Evolutionary conservation across 225 moss, liverwort and hornwort genomes (phyloP), one percentile per base, ranked within the genome.

Genomic region (Lunularia cruciata): DNA sequence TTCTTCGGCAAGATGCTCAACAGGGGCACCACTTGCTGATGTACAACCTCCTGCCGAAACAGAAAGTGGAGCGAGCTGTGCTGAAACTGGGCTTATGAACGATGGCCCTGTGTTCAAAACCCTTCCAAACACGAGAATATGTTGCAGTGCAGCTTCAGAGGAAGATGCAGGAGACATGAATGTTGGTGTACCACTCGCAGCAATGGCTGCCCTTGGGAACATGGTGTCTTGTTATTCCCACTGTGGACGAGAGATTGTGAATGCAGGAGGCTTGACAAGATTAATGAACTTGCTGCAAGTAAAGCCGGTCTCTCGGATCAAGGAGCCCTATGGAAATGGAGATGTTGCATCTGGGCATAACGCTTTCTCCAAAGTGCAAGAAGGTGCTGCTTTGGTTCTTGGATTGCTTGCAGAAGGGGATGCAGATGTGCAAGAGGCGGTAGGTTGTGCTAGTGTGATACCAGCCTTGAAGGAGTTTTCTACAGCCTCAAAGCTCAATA

Each of bases 131-230:
- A n/a, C 20, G 3, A 55, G 60, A n/a, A 72, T 68, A 10, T n/a
- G 60, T 5, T 62, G 32, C 9, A 45, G 25, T 43, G 13, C 19
- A 48, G 0, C 67, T 46, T 38, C 3, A 20, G 46, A 57, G 26
- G 62, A 25, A 32, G 56, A 73, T 46, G 46, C 35, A 36, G 32
- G 1, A 47, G 79, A 71, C 20, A 64, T 49, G 19, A 33, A 48
- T 60, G 23, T 2, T 0, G 83, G 89, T 57, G 57, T 82, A 36
- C 53, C 87, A 13, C 51, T 92, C 18, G 91, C 84, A 46, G 89
- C 89, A 16, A 77, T 92, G 87, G 86, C 84, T 71, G 85, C 89
- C 18, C 72, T 92, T 27, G 84, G 89, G 63, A 92, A 92, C 49
- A 78, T 92, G 64, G 42, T 87, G 13, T 84, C 89, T 26, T 85